A percentile compares a stretch with the other conserved stretches of the same genome.
phyloP scores from a whole-genome alignment of 176 grass and related monocot genomes.

The Oryza meyeriana region DNA sequence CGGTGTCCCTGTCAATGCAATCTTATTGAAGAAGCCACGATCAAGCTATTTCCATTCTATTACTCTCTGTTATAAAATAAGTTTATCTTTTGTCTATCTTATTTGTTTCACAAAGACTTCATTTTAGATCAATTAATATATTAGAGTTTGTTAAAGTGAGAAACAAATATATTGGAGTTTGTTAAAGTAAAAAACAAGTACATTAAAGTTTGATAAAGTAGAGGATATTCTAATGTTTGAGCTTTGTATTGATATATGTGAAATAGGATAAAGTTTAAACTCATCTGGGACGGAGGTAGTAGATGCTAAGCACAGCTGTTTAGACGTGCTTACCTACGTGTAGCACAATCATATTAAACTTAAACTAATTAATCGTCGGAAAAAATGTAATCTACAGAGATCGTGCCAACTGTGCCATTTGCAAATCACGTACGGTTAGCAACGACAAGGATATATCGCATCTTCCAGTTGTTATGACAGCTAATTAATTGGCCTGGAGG shows the following conservation, averaged over 20 bases:
- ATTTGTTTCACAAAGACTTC: too few species aligned
- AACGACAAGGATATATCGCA: neutral
- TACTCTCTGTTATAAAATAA: too few species aligned
- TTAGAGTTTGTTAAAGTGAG: too few species aligned
- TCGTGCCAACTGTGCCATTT: slow-evolving; percentile 1
- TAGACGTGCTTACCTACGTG: slow-evolving; percentile 17
- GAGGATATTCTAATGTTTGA: too few species aligned
- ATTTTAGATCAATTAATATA: too few species aligned
- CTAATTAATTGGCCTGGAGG: neutral
- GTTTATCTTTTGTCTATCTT: too few species aligned
- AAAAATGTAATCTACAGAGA: slow-evolving; percentile 9
- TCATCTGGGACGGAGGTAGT: too few species aligned
- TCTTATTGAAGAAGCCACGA: neutral
- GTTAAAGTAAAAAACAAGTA: too few species aligned
- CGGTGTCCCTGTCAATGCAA: slow-evolving; percentile 10
- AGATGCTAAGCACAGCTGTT: slow-evolving; percentile 14
- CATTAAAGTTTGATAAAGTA: too few species aligned
- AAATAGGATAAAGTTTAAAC: too few species aligned
- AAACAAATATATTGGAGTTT: too few species aligned
- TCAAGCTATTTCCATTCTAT: slow-evolving; percentile 13
- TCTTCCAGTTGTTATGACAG: slow-evolving; percentile 17
- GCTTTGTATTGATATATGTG: too few species aligned
- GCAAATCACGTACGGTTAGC: neutral
- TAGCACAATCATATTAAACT: neutral
- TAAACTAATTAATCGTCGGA: neutral